Base-by-base conservation (phyloP, 257 asterid genomes). In the Nicotiana paniculata region DNA sequence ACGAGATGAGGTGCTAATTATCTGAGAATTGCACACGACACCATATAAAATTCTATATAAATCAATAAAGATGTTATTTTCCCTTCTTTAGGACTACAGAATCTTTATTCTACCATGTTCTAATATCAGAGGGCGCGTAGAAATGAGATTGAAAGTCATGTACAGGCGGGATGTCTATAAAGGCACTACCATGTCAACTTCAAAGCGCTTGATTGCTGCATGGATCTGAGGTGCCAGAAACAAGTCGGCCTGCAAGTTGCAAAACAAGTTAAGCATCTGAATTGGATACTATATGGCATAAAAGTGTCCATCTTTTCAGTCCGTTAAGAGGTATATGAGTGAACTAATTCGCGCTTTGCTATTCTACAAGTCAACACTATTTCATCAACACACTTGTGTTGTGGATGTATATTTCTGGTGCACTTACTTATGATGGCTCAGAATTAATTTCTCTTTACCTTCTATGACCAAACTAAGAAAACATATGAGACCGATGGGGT, bases 151-250 rank as follows among this genome's bases (percentile, higher is more conserved):
- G 66, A 37, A 15, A 13, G 4, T 26, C 79, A 3, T 15, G 43
- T 48, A 74, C 11, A 15, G 16, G 35, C 12, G 39, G 61, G 81
- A 86, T 83, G 64, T 46, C n/a, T 53, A 4, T 28, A 76, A 68
- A 54, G 48, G 33, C 48, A 74, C 43, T 89, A 89, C 92, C 92
- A 90, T 89, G 87, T 91, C 93, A 77, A 93, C 37, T 46, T 67
- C 85, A 89, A 93, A 91, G 81, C 91, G 90, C 80, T 68, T 84
- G 83, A 90, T 79, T 46, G 92, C 90, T 46, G 83, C 92, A 57
- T 90, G 91, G 79, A 93, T 89, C 87, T 93, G 97, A 81, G 97
- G 97, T 24, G 95, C 95, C 87, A 93, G 82, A 88, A 89, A 93
- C 78, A 90, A 62, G 89, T 93, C 97, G 85, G 93, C 97, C 97